Percentiles rank a stretch among this genome's conserved stretches.
Conservation (phyloP, 768 basidiomycete genomes). For the Suillus subaureus region DNA sequence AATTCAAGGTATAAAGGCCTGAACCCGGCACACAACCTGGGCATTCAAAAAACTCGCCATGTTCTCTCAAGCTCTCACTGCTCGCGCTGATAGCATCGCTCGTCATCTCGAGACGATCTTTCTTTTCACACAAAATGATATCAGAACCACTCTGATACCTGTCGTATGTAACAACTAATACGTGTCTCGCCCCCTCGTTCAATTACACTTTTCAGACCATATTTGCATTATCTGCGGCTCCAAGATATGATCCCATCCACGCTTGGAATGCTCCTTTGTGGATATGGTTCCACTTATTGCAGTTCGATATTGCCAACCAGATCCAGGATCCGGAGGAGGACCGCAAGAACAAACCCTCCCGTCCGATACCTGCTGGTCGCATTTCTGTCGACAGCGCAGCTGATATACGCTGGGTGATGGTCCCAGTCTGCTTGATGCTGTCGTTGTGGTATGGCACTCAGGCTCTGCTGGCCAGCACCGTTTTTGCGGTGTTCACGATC, state of each 20-base stretch:
- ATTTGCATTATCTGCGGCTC: slow-evolving; percentile 31
- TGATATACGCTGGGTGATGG: slow-evolving; percentile 34
- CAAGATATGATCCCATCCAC: slow-evolving; percentile 8
- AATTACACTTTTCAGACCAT: slow-evolving; percentile 25
- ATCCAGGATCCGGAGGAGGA: slow-evolving; percentile 41
- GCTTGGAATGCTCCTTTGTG: slow-evolving; percentile 33
- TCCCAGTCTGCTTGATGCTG: slow-evolving; percentile 32
- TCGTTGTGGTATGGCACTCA: slow-evolving; percentile 34
- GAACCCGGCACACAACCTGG: no score
- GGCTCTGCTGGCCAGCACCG: slow-evolving; percentile 35
- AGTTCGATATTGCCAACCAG: slow-evolving; percentile 44
- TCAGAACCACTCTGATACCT: slow-evolving; percentile 20
- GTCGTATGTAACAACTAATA: slow-evolving; percentile 13
- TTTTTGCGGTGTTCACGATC: slow-evolving; percentile 28
- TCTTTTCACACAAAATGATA: slow-evolving; percentile 26
- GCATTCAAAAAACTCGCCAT: neutral
- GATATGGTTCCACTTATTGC: slow-evolving; percentile 46
- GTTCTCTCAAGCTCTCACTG: neutral
- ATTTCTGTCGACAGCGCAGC: slow-evolving; percentile 35
- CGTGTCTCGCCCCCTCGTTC: neutral
- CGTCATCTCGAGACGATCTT: slow-evolving; percentile 22
- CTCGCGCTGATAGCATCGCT: slow-evolving; percentile 2
- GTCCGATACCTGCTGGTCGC: slow-evolving; percentile 45
- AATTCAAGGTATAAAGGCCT: neutral
- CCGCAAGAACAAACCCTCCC: slow-evolving; percentile 40